Conservation (phyloP, 192 early-diverging fungal species). For the Umbelopsis ramanniana region DNA sequence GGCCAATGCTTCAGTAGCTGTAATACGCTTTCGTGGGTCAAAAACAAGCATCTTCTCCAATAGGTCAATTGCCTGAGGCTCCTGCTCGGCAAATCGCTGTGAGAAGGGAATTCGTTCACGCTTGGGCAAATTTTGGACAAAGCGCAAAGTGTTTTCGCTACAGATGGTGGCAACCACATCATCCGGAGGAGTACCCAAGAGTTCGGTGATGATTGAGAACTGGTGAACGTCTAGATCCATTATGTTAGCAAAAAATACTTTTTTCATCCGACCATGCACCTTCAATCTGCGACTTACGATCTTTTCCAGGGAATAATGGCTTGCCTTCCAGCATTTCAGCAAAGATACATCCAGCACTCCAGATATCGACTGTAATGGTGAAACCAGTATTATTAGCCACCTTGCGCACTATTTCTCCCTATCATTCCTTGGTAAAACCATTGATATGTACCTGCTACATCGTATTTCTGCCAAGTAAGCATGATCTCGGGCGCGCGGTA, state of each 20-base stretch:
- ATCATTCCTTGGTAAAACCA: neutral
- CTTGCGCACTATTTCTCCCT: neutral
- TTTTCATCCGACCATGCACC: neutral
- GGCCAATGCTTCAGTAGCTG: slow-evolving; percentile 81
- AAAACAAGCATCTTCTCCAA: slow-evolving; percentile 92
- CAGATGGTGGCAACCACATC: slow-evolving; percentile 91
- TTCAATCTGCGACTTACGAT: slow-evolving; percentile 59
- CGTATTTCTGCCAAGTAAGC: slow-evolving; percentile 97
- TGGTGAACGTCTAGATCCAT: slow-evolving; percentile 80
- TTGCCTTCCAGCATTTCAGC: slow-evolving; percentile 96
- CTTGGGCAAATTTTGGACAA: slow-evolving; percentile 86
- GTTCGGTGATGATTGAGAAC: slow-evolving; percentile 93
- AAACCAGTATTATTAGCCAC: neutral
- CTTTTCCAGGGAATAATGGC: slow-evolving; percentile 94
- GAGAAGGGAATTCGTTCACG: slow-evolving; percentile 82
- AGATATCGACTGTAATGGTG: slow-evolving; percentile 76
- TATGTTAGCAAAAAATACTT: neutral
- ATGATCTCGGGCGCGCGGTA: slow-evolving; percentile 99
- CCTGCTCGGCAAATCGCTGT: slow-evolving; percentile 79
- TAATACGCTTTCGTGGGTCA: slow-evolving; percentile 91
- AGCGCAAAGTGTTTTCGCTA: slow-evolving; percentile 91
- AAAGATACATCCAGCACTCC: slow-evolving; percentile 95
- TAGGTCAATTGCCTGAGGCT: slow-evolving; percentile 82
- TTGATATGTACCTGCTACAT: slow-evolving; percentile 66
- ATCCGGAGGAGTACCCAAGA: slow-evolving; percentile 90